A percentile compares a stretch with the other conserved stretches of the same genome.
These are phyloP conservation scores for Haplographium delicatum DNA, from an alignment of 495 filamentous ascomycete species.

Conservation along the genomic window DNA sequence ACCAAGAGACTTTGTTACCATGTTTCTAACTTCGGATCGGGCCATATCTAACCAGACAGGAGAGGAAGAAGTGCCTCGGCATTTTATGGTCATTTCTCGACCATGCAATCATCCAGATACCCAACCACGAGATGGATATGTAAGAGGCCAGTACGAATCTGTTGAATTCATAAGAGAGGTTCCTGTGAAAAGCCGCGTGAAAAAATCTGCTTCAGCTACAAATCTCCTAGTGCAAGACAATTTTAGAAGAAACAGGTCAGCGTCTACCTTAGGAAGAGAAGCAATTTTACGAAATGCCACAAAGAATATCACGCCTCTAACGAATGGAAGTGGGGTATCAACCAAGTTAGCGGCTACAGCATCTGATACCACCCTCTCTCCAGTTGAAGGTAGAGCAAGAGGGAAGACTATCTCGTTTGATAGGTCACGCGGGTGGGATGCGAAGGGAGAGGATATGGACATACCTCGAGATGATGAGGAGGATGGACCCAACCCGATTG, in stretches of 20 bases:
- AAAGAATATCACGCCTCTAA: constrained; percentile 10
- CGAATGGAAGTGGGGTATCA: constrained; percentile 6
- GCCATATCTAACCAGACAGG: constrained; percentile 16
- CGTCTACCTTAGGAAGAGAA: constrained; percentile 17
- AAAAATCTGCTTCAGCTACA: constrained; percentile 21
- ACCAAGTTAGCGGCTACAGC: neutral
- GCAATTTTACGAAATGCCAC: constrained; percentile 23
- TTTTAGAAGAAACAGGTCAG: constrained; percentile 10
- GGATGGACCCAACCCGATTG: constrained; percentile 61
- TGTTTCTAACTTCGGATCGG: constrained; percentile 57
- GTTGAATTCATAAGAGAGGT: constrained; percentile 90
- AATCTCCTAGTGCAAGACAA: constrained; percentile 15
- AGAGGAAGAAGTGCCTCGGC: constrained; percentile 38
- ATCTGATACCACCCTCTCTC: neutral
- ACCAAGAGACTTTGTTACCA: constrained; percentile 78
- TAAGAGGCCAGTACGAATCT: constrained; percentile 83
- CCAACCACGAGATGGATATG: constrained; percentile 60
- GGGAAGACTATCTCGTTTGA: constrained; percentile 46
- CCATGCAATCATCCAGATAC: constrained; percentile 74
- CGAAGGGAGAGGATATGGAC: constrained; percentile 37
- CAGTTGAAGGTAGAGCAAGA: constrained; percentile 26
- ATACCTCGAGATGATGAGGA: constrained; percentile 37
- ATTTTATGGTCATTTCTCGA: constrained; percentile 82
- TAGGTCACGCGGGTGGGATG: constrained; percentile 32
- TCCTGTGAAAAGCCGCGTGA: constrained; percentile 38